A percentile compares a stretch with the other conserved stretches of the same genome.
Evolutionary conservation across 306 rosid species (phyloP).

Genomic region (Glycine soja): DNA sequence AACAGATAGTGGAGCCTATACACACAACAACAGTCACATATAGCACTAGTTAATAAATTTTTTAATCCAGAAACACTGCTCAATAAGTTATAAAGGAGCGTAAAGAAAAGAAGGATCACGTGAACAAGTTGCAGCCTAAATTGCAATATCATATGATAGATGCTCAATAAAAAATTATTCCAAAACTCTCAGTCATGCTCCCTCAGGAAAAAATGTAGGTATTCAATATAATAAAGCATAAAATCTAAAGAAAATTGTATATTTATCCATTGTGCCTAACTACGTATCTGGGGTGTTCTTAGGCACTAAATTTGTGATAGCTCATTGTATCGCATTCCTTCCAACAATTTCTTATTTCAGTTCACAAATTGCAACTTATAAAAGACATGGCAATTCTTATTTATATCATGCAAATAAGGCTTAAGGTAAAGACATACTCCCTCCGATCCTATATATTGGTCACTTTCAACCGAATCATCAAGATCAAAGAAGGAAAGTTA

Average conservation of each 20-base stretch:
- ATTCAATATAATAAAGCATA: background rate
- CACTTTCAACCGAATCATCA: too few relatives aligned
- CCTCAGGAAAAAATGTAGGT: slow-evolving; percentile 2
- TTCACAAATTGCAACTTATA: slow-evolving; percentile 6
- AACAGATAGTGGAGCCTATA: slow-evolving; percentile 82
- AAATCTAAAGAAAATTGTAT: slow-evolving; percentile 4
- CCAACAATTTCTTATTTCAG: background rate
- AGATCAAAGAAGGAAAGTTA: too few relatives aligned
- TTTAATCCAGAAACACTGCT: slow-evolving; percentile 14
- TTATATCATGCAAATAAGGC: slow-evolving; percentile 11
- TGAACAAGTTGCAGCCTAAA: background rate
- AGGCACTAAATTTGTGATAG: slow-evolving; percentile 26
- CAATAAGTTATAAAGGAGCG: background rate
- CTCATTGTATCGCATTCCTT: slow-evolving; percentile 13
- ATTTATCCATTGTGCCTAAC: background rate
- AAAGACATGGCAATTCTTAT: slow-evolving; percentile 19
- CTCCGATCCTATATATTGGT: too few relatives aligned
- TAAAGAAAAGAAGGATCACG: background rate
- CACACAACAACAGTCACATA: slow-evolving; percentile 29
- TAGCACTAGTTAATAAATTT: background rate
- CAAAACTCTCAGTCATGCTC: slow-evolving; percentile 13
- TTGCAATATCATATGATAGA: background rate
- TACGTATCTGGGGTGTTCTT: background rate
- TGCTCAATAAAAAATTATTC: slow-evolving; percentile 2
- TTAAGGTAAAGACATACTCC: slow-evolving; percentile 35